Base-by-base conservation (phyloP, 768 basidiomycete genomes). In the Tulasnella sp. region DNA sequence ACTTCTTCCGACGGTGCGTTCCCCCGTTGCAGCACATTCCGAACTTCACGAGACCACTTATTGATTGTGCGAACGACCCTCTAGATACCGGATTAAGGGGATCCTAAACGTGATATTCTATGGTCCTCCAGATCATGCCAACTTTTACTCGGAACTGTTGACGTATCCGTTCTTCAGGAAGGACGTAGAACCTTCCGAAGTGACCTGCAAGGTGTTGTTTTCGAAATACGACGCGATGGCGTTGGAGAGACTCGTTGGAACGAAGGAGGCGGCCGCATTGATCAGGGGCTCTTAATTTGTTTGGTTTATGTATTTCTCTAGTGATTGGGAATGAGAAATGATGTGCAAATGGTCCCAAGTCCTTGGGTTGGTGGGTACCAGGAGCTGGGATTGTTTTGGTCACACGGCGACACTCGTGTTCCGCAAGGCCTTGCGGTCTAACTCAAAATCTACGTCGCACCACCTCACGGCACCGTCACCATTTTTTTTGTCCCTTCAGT, bases 101-200 rank as follows among this genome's bases (percentile, higher is more conserved):
- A 92, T 94, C 73, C 89, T 91, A 67, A 98, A 97, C 77, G 80
- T 97, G 76, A 84, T 98, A 52, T 98, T 98, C 82, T 99, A 98
- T 78, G 90, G 88, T 0, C 91, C 91, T 39, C 97, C 97, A 0
- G 88, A 92, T 69, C 93, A 98, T 79, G 86, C 94, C 0, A 88
- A 90, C 76, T 98, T 94, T 81, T 98, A 96, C 80, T 87, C 92
- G 0, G 97, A 98, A 78, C 85, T 94, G 74, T 79, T 98, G 66
- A 88, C 89, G 14, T 95, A 89, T 78, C 95, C 96, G 0, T 98
- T 98, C 86, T 83, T 94, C 42, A 93, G 93, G 68, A 88, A 91
- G 17, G 92, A 87, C 8, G 90, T 97, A n/a, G 94, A 97, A 62
- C 81, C 88, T 16, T 85, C 86, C 7, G 96, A 98, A 78, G 86